Conservation (phyloP, 2,329 filamentous ascomycete genomes). For the Calonectria multiphialidica region DNA sequence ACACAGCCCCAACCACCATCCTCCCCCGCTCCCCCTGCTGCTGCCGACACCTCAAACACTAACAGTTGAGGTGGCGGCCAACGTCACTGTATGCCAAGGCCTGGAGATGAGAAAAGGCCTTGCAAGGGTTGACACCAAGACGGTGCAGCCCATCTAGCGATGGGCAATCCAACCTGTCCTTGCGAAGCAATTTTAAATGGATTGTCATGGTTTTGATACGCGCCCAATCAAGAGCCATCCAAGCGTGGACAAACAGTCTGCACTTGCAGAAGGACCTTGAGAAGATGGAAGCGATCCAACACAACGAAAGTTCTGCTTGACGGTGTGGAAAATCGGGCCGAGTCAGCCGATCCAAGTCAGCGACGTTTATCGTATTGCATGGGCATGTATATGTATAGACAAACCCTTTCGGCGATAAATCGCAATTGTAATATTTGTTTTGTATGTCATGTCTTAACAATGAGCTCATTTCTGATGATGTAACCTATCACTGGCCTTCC, state of each 20-base stretch:
- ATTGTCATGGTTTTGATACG: constrained; percentile 28
- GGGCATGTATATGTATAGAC: constrained; percentile 34
- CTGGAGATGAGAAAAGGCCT: constrained; percentile 7
- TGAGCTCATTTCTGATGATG: constrained; percentile 4
- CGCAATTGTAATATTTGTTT: constrained; percentile 45
- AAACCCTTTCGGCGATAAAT: constrained; percentile 39
- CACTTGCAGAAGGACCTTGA: constrained; percentile 28
- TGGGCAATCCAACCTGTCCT: constrained; percentile 30
- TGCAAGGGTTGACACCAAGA: constrained; percentile 23
- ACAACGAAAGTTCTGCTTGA: constrained; percentile 15
- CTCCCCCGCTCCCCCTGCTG: constrained; percentile 49
- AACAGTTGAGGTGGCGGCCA: constrained; percentile 34
- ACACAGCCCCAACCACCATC: constrained; percentile 50
- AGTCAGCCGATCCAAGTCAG: not conserved
- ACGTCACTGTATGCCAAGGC: constrained; percentile 10
- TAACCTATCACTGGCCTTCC: not conserved
- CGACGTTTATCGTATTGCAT: constrained; percentile 23
- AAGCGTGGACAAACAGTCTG: constrained; percentile 26
- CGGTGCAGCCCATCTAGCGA: constrained; percentile 24
- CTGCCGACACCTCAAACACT: constrained; percentile 43
- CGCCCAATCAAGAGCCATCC: constrained; percentile 21
- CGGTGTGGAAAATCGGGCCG: constrained; percentile 10
- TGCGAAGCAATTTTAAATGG: constrained; percentile 30
- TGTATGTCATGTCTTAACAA: constrained; percentile 14
- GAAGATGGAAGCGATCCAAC: constrained; percentile 28